Base-by-base conservation (phyloP, 139 green algal genomes). In the Desmodesmus armatus region DNA sequence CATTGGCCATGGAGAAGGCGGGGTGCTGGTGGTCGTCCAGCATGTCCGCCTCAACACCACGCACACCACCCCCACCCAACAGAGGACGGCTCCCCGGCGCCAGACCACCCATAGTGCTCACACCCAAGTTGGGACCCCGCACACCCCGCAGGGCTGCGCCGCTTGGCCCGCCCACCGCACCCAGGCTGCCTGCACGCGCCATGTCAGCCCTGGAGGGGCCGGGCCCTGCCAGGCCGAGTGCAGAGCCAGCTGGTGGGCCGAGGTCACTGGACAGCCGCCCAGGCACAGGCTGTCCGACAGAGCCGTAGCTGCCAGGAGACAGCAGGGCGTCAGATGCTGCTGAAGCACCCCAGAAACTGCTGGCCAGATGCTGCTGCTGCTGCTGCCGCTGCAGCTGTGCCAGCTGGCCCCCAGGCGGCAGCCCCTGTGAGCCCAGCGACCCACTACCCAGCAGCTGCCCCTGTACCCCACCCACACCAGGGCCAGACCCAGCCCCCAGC, bases 1-100 rank as follows among this genome's bases (percentile, higher is more conserved):
- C 80, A 60, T 86, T 51, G 1, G 80, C 80, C 80, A 86, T 86
- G 0, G 80, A 69, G 41, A 80, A 86, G 3, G 80, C 80, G 3
- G 80, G 80, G 35, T 86, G 80, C 43, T 60, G 55, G 31, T 70
- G 74, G 49, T 86, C 80, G 40, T 80, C 67, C 35, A 86, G 69
- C 35, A 65, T 39, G 23, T 74, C 80, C 7, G 47, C 80, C 17
- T 69, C 51, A 31, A 37, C 29, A 65, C 53, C 53, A 65, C 23
- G 53, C 53, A 19, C 53, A 65, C n/a, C n/a, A n/a, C n/a, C 23
- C 19, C 53, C 23, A 65, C 21, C 53, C 53, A 19, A 19, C 19
- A 65, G 23, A 65, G 21, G 21, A 65, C 53, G 21, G 23, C 21
- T 19, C 53, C 53, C n/a, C n/a, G n/a, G n/a, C n/a, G n/a, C n/a